phyloP scores from a whole-genome alignment of 139 green algal species.

The Dunaliella sp. region DNA sequence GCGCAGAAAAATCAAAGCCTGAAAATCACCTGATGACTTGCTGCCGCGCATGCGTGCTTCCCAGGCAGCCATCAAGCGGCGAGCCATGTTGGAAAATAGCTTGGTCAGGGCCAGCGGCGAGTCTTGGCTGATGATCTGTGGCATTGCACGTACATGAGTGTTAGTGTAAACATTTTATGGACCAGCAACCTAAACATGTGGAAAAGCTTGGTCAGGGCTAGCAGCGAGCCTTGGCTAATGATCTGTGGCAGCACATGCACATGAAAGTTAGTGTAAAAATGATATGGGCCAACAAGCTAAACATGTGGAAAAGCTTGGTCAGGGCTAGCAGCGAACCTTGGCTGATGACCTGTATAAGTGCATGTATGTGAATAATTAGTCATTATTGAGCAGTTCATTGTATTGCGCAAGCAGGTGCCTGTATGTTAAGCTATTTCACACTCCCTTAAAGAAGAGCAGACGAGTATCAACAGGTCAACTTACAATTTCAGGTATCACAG shows the following conservation, averaged over 20 bases:
- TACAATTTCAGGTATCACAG: too few species aligned
- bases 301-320: conserved; percentile 9
- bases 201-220: conserved; percentile 4
- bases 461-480: too few species aligned
- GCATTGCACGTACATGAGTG: too few species aligned
- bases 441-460: too few species aligned
- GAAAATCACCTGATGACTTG: neutral
- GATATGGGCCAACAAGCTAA: neutral
- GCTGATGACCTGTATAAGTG: conserved; percentile 25
- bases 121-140: conserved; percentile 29
- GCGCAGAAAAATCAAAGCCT: neutral
- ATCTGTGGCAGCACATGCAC: conserved; percentile 11
- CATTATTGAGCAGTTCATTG: too few species aligned
- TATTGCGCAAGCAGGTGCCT: too few species aligned
- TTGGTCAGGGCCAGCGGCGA: conserved; percentile 37
- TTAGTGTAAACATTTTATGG: too few species aligned
- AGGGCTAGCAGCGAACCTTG: neutral
- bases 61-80: conserved; percentile 32
- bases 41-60: conserved; percentile 23
- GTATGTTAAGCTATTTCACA: too few species aligned
- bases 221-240: neutral
- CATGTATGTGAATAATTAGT: too few species aligned
- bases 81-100: conserved; percentile 42
- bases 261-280: too few species aligned
- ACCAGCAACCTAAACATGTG: too few species aligned